These are phyloP conservation scores for Aspergillus pseudoviridinutans DNA, from an alignment of 2,329 filamentous ascomycete genomes.

Conservation along the genomic window DNA sequence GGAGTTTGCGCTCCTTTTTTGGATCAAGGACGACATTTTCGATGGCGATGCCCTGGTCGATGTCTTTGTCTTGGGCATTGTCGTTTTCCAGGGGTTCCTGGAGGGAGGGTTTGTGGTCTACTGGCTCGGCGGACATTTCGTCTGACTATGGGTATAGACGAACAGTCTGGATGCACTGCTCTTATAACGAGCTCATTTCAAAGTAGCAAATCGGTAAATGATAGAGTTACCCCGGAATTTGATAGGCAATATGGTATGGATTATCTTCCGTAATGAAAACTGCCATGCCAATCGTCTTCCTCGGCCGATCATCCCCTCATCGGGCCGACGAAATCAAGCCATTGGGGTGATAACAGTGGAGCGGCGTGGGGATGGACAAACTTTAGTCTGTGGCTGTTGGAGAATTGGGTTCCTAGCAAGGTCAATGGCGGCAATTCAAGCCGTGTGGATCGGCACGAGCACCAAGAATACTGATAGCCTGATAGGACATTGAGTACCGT, in stretches of 20 bases:
- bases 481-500: no score
- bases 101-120: constrained; percentile 5
- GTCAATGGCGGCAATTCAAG: constrained; percentile 4
- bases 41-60: constrained; percentile 10
- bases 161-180: background rate
- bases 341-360: constrained; percentile 2
- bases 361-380: constrained; percentile 1
- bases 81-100: constrained; percentile 8
- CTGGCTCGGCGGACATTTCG: background rate
- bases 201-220: no score
- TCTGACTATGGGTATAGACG: no score
- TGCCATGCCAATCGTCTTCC: constrained; percentile 2
- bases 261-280: constrained; percentile 7
- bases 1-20: constrained; percentile 43
- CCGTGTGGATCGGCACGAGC: background rate
- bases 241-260: background rate
- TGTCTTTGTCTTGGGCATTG: constrained; percentile 6
- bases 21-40: constrained; percentile 38
- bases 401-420: background rate
- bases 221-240: background rate
- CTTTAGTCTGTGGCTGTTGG: background rate
- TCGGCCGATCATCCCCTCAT: constrained; percentile 1
- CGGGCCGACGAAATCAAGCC: background rate
- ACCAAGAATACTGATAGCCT: no score
- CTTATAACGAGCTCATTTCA: background rate